These are phyloP conservation scores for Royoungia palumana DNA, from an alignment of 768 basidiomycete genomes.

Conservation along the genomic window DNA sequence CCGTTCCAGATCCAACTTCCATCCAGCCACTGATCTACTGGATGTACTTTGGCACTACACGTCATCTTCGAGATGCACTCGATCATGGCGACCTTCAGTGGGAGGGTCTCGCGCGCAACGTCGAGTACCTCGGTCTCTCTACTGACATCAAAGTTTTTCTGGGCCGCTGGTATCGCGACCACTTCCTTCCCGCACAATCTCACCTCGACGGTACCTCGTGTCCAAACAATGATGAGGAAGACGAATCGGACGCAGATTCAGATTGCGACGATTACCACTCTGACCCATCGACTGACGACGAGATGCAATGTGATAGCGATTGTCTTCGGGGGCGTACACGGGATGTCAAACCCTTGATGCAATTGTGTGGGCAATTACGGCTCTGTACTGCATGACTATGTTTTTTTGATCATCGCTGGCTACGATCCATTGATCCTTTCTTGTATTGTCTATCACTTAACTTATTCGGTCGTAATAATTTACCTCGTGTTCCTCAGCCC, in stretches of 20 bases:
- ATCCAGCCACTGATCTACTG: slow-evolving; percentile 73
- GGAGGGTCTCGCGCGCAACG: slow-evolving; percentile 87
- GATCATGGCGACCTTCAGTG: slow-evolving; percentile 64
- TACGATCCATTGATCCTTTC: too few relatives aligned
- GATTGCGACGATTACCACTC: slow-evolving; percentile 23
- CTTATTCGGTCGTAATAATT: too few relatives aligned
- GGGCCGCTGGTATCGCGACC: slow-evolving; percentile 68
- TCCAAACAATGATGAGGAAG: slow-evolving; percentile 33
- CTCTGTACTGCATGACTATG: slow-evolving; percentile 10
- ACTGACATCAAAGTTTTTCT: slow-evolving; percentile 75
- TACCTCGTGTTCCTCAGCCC: too few relatives aligned
- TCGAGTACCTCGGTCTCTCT: slow-evolving; percentile 80
- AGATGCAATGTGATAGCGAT: slow-evolving; percentile 37
- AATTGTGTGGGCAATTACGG: slow-evolving; percentile 25
- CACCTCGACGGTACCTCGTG: slow-evolving; percentile 25
- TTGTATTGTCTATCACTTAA: too few relatives aligned
- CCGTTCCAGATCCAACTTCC: slow-evolving; percentile 70
- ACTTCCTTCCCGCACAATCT: slow-evolving; percentile 42
- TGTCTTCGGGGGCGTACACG: slow-evolving; percentile 40
- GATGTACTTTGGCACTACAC: slow-evolving; percentile 76
- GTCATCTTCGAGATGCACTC: slow-evolving; percentile 64
- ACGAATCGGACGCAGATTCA: slow-evolving; percentile 33
- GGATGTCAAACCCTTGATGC: slow-evolving; percentile 39
- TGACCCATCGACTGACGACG: slow-evolving; percentile 40
- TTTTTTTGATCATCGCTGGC: too few relatives aligned